phyloP scores from a whole-genome alignment of 1,284 basidiomycete species.

The Malassezia brasiliensis region DNA sequence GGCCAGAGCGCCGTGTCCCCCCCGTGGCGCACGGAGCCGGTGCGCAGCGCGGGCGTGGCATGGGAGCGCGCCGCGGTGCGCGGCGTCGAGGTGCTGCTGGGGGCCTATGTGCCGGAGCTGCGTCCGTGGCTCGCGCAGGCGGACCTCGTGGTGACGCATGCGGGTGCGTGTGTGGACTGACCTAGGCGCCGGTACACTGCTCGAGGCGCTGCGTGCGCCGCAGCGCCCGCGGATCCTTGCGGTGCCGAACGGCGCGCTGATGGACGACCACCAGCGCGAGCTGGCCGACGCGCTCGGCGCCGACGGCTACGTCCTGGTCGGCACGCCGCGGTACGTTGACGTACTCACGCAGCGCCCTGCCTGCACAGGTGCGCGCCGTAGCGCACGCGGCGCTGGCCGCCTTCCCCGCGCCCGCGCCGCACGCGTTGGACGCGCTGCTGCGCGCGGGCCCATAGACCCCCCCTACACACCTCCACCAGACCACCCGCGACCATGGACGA shows the following conservation, averaged over 20 bases:
- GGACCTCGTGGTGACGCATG: constrained; percentile 80
- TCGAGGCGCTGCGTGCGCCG: constrained; percentile 64
- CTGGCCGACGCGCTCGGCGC: constrained; percentile 57
- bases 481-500: neutral
- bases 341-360: neutral
- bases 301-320: constrained; percentile 1
- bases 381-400: neutral
- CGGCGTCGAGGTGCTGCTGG: constrained; percentile 23
- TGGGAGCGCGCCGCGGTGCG: neutral
- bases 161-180: constrained; percentile 57
- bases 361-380: neutral
- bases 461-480: constrained; percentile 6
- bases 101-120: constrained; percentile 26
- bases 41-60: constrained; percentile 21
- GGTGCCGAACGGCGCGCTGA: constrained; percentile 74
- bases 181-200: constrained; percentile 82
- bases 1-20: neutral
- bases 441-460: neutral
- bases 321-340: constrained; percentile 4
- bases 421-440: constrained; percentile 1
- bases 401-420: neutral
- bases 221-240: constrained; percentile 63
- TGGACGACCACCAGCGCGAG: constrained; percentile 89
- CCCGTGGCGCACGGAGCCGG: neutral
- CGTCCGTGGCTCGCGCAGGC: constrained; percentile 54